A percentile compares a stretch with the other conserved stretches of the same genome.
Evolutionary conservation across 192 early-diverging fungal genomes (phyloP).

Genomic region (Coemansia sp.): DNA sequence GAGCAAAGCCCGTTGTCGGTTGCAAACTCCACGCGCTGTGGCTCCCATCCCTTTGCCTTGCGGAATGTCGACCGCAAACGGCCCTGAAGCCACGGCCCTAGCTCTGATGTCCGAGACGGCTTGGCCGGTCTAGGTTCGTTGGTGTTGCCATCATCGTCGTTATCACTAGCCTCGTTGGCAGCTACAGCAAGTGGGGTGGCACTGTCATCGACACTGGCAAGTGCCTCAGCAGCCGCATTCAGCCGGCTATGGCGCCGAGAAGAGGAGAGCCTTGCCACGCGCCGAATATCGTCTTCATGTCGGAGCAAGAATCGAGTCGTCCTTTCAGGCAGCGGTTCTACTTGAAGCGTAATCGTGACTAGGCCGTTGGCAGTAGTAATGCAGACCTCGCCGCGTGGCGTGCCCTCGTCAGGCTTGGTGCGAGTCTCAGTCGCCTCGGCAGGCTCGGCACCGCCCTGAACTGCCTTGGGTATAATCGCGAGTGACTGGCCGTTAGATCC

Average conservation of each 20-base stretch:
- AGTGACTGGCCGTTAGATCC: constrained; percentile 42
- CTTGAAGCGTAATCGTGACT: constrained; percentile 40
- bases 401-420: constrained; percentile 19
- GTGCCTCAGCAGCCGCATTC: constrained; percentile 34
- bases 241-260: constrained; percentile 37
- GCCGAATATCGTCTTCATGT: constrained; percentile 47
- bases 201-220: constrained; percentile 17
- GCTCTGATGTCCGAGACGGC: constrained; percentile 47
- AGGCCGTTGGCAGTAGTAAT: constrained; percentile 52
- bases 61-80: constrained; percentile 38
- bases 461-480: constrained; percentile 35
- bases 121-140: constrained; percentile 14
- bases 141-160: constrained; percentile 22
- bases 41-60: constrained; percentile 54
- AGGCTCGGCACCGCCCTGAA: neutral
- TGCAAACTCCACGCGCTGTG: constrained; percentile 42
- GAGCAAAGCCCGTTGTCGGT: constrained; percentile 27
- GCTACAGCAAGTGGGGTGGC: constrained; percentile 9
- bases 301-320: constrained; percentile 39
- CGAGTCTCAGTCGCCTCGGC: constrained; percentile 11
- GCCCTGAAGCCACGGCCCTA: constrained; percentile 47
- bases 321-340: constrained; percentile 51
- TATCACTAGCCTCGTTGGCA: constrained; percentile 2
- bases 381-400: constrained; percentile 45
- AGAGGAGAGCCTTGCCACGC: constrained; percentile 30